Conservation (phyloP, 2,329 filamentous ascomycete species). For the Myriosclerotinia duriaeana region DNA sequence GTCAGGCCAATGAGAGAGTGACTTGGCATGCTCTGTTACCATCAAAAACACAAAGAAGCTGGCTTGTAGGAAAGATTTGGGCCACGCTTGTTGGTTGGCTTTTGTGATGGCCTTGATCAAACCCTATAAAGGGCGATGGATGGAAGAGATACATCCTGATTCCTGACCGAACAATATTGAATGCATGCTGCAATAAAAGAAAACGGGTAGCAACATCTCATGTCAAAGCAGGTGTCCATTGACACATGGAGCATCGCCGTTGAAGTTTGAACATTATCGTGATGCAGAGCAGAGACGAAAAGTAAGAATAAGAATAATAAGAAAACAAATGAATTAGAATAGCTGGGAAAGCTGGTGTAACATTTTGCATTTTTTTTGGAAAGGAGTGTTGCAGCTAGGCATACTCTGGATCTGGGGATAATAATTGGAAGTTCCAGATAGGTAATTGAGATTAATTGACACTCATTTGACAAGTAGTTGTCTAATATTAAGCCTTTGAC, state of each 20-base stretch:
- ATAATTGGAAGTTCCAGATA: neutral
- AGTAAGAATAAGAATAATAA: neutral
- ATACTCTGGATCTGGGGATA: neutral
- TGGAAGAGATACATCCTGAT: neutral
- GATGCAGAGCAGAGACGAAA: slow-evolving; percentile 22
- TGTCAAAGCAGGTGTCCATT: slow-evolving; percentile 20
- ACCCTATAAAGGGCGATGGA: neutral
- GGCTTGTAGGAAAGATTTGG: neutral
- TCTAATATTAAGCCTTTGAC: neutral
- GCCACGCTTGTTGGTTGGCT: neutral
- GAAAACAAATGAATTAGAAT: neutral
- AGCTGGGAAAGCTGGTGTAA: slow-evolving; percentile 6
- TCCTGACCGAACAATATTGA: too few relatives aligned
- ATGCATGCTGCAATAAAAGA: neutral
- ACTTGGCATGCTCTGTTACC: slow-evolving; percentile 10
- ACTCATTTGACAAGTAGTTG: slow-evolving; percentile 10
- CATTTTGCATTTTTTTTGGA: neutral
- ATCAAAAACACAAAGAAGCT: neutral
- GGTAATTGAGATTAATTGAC: slow-evolving; percentile 8
- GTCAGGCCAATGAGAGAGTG: slow-evolving; percentile 1
- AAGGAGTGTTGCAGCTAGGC: slow-evolving; percentile 10
- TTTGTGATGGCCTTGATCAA: neutral
- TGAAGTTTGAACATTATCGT: slow-evolving; percentile 27
- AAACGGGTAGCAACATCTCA: slow-evolving; percentile 18
- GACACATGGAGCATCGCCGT: slow-evolving; percentile 17